Base-by-base conservation (phyloP, 2,329 filamentous ascomycete genomes). In the Diaporthe australafricana region DNA sequence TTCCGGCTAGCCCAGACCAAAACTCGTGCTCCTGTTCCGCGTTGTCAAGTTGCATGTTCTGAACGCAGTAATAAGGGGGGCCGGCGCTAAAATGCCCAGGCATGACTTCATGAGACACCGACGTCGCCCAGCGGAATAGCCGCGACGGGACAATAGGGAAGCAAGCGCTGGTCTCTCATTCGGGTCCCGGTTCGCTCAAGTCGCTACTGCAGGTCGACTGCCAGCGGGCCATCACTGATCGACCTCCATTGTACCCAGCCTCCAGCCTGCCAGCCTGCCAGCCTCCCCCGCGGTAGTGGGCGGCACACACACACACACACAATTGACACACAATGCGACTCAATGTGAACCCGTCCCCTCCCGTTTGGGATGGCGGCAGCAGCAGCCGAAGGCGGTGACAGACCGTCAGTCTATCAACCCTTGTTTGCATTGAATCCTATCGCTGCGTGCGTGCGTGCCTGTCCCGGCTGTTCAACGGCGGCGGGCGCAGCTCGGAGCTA, bases 371-470 rank as follows among this genome's bases (percentile, higher is more conserved):
- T 9, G 57, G 57, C 57, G 30, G 57, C 40, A 38, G 57, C 57
- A 63, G 40, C 57, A 63, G 57, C 57, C 57, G 57, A 63, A 63
- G 57, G 57, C 57, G 57, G 57, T 63, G 57, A 63, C 57, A 63
- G 57, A 63, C 57, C 57, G 57, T 63, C 57, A 47, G 20, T 63
- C 22, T 47, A 20, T n/a, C 22, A 27, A 62, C 40, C 57, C 57
- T 63, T n/a, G 57, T 25, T 35, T 14, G 40, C 57, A 63, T 63
- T 63, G 40, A 63, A 63, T 45, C 40, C 56, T 45, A 32, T n/a
- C 38, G 38, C 14, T 3, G 32, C 32, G n/a, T n/a, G n/a, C n/a
- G n/a, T n/a, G n/a, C n/a, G n/a, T n/a, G n/a, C n/a, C n/a, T n/a
- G n/a, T n/a, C n/a, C n/a, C n/a, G n/a, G n/a, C n/a, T n/a, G n/a